These are phyloP conservation scores for Ustanciosporium gigantosporum DNA, from an alignment of 1,284 basidiomycete species.

Conservation along the genomic window DNA sequence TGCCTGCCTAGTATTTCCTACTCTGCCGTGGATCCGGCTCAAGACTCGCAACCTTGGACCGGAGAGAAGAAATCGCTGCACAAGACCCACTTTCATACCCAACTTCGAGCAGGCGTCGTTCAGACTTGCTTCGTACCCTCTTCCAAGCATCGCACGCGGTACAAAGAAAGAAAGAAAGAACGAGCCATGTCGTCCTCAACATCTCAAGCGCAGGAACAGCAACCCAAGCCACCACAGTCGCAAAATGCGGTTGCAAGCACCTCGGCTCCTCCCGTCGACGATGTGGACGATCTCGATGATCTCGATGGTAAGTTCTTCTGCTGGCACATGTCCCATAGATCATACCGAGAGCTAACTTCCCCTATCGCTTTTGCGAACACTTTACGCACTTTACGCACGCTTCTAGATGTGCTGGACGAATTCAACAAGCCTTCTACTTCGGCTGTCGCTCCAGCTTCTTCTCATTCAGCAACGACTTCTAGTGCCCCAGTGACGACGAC, in stretches of 20 bases:
- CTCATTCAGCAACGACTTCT: conserved; percentile 13
- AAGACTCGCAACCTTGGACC: too few relatives aligned
- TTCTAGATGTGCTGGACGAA: conserved; percentile 67
- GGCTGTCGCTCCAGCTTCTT: conserved; percentile 40
- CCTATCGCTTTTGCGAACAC: background rate
- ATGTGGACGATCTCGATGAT: conserved; percentile 55
- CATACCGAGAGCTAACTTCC: background rate
- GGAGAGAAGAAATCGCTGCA: too few relatives aligned
- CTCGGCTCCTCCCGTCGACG: conserved; percentile 9
- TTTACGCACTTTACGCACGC: too few relatives aligned
- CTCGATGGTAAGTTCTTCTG: conserved; percentile 48
- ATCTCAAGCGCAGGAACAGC: background rate
- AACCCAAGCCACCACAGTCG: background rate
- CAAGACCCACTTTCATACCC: too few relatives aligned
- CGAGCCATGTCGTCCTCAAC: background rate
- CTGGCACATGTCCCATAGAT: background rate
- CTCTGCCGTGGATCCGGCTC: too few relatives aligned
- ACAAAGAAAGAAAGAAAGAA: background rate
- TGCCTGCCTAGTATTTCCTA: too few relatives aligned
- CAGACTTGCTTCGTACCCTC: too few relatives aligned
- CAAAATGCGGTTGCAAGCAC: background rate
- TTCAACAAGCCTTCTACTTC: conserved; percentile 49
- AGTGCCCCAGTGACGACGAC: conserved; percentile 40
- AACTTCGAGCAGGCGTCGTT: too few relatives aligned
- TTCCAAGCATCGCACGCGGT: too few relatives aligned